Evolutionary conservation across 331 rosid species (phyloP), one percentile per base, ranked within the genome.

Genomic region (Pyracantha coccinea): DNA sequence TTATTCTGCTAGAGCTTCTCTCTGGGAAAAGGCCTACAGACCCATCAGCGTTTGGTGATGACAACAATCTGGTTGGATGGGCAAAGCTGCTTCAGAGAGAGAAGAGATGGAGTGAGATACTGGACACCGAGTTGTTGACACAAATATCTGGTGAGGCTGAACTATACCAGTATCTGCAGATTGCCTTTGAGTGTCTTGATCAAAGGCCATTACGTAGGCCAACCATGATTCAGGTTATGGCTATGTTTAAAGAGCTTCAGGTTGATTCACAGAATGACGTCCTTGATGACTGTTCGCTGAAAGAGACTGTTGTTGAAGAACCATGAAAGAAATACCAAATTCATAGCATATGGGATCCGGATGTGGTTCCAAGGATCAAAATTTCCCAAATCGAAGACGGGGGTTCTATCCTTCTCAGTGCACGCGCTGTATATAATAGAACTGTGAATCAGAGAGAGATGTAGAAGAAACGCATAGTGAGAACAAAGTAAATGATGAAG

Each of bases 21-120:
- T 87, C 97, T 8, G 93, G 97, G 7, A 89, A 80, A 79, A 81
- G 92, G 74, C 97, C 97, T 2, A 87, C 78, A 2, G 88, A 91
- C 69, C 80, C 94, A 0, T 77, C 87, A 0, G 86, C 80, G 61
- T 91, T 91, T 60, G 92, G 94, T 29, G 93, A 90, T 62, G 97
- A 91, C 77, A 91, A 78, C 89, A 91, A 91, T 68, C 94, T 91
- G 45, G 92, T 87, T 71, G 97, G 93, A 62, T 91, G 97, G 97
- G 90, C 88, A 24, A 89, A 89, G 83, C 90, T 87, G 82, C 97
- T 88, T 78, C 74, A 81, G 32, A 87, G 82, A 75, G 90, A 87
- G 68, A 84, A 83, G 75, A 82, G 83, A 74, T 69, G 79, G 19
- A 79, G 45, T 68, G 91, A 85, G 74, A 90, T 90, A 81, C 82